Evolutionary conservation across 176 grass and related monocot species (phyloP).

Genomic region (Cocos nucifera): DNA sequence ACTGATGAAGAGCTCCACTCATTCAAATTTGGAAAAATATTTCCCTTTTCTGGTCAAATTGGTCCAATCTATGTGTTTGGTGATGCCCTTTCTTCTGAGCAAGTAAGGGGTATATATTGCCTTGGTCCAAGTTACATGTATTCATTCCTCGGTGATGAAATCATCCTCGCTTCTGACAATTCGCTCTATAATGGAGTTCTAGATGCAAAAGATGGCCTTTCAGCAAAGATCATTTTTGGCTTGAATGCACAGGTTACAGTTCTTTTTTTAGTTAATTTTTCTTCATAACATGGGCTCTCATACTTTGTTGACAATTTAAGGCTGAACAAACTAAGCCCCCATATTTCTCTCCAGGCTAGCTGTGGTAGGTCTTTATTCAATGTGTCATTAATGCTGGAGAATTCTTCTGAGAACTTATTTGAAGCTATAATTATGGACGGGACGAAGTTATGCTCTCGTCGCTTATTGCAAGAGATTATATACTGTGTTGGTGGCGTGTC

Average conservation of each 20-base stretch:
- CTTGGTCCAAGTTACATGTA: constrained; percentile 99
- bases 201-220: constrained; percentile 77
- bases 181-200: constrained; percentile 63
- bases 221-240: constrained; percentile 94
- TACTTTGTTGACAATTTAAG: too few relatives aligned
- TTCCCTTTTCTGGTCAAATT: constrained; percentile 88
- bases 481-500: constrained; percentile 98
- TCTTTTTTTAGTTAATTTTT: not conserved
- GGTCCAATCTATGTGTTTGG: constrained; percentile 86
- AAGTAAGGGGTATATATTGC: constrained; percentile 84
- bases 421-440: constrained; percentile 74
- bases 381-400: constrained; percentile 65
- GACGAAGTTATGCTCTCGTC: constrained; percentile 76
- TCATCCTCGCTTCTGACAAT: constrained; percentile 66
- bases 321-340: not conserved
- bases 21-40: constrained; percentile 66
- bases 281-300: not conserved
- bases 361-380: constrained; percentile 68
- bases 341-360: constrained; percentile 62
- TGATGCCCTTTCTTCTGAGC: constrained; percentile 80
- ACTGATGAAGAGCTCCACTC: constrained; percentile 68
- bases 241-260: constrained; percentile 77
- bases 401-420: constrained; percentile 52
- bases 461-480: constrained; percentile 88
- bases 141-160: constrained; percentile 84